These are phyloP conservation scores for Ceratobasidium sp. DNA, from an alignment of 1,284 basidiomycete genomes.

Conservation along the genomic window DNA sequence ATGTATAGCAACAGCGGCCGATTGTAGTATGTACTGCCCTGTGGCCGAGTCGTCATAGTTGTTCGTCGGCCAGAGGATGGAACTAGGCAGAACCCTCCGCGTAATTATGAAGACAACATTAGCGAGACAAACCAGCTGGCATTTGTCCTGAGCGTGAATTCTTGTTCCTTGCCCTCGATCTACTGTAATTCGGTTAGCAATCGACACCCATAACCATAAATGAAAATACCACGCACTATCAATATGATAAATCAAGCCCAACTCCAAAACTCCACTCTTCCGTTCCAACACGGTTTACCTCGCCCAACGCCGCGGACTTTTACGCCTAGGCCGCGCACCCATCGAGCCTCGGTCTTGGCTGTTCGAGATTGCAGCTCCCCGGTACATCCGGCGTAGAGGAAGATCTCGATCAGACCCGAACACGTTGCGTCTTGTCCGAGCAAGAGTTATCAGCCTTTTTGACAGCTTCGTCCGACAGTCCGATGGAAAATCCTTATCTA, in stretches of 20 bases:
- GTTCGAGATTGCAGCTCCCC: constrained; percentile 14
- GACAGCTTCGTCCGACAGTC: constrained; percentile 35
- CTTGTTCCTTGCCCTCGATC: constrained; percentile 20
- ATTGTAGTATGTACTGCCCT: not conserved
- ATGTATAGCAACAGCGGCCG: constrained; percentile 21
- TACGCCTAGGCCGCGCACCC: constrained; percentile 16
- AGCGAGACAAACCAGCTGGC: constrained; percentile 3
- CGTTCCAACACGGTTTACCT: not conserved
- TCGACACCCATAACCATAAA: not conserved
- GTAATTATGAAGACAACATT: constrained; percentile 16
- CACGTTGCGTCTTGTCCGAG: constrained; percentile 24
- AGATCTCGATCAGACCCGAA: constrained; percentile 21
- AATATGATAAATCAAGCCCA: too few species aligned
- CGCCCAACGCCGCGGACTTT: constrained; percentile 23
- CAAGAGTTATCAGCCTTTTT: constrained; percentile 34
- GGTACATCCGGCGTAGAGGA: not conserved
- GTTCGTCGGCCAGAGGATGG: not conserved
- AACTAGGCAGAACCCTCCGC: constrained; percentile 4
- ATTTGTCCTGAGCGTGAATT: not conserved
- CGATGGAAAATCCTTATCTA: constrained; percentile 5
- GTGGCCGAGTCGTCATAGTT: not conserved
- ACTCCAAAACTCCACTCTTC: constrained; percentile 10
- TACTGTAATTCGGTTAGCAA: not conserved
- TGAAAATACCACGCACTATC: constrained; percentile 12
- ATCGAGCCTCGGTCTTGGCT: constrained; percentile 13